Percentiles rank a stretch among this genome's conserved stretches.
Conservation (phyloP, 129 eudicot genomes). For the Silybum marianum region DNA sequence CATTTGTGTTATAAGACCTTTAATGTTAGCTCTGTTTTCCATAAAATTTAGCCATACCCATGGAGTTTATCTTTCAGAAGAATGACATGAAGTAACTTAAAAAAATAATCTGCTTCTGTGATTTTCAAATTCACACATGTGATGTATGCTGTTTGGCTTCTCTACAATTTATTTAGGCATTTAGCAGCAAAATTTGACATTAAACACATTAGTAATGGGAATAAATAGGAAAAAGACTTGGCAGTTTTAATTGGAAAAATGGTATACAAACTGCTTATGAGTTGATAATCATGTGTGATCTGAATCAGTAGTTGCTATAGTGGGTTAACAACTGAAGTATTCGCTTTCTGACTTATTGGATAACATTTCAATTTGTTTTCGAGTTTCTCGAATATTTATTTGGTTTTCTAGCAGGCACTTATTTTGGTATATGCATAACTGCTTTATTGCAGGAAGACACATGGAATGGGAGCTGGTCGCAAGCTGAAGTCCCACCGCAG, state of each 20-base stretch:
- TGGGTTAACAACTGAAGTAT: not conserved
- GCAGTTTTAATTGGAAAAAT: not conserved
- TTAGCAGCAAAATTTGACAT: slow-evolving; percentile 7
- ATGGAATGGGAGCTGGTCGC: slow-evolving; percentile 69
- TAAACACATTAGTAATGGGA: not conserved
- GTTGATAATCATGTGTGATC: not conserved
- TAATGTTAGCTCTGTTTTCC: not conserved
- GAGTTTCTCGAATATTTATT: not conserved
- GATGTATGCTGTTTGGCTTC: not conserved
- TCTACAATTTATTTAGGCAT: not conserved
- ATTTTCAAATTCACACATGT: not conserved
- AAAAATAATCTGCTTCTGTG: not conserved
- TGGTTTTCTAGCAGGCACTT: not conserved
- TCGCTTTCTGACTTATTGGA: not conserved
- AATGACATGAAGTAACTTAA: not conserved
- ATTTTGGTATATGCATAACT: not conserved
- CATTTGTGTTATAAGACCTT: too few species aligned
- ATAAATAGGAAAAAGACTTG: not conserved
- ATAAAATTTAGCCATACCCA: not conserved
- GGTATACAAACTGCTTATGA: not conserved
- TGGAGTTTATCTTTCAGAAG: not conserved
- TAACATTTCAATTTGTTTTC: not conserved
- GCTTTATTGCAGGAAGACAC: slow-evolving; percentile 45
- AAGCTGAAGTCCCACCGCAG: slow-evolving; percentile 60
- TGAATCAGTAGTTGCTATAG: not conserved